Base-by-base conservation (phyloP, 2,329 filamentous ascomycete genomes). In the Neofusicoccum umdonicola region DNA sequence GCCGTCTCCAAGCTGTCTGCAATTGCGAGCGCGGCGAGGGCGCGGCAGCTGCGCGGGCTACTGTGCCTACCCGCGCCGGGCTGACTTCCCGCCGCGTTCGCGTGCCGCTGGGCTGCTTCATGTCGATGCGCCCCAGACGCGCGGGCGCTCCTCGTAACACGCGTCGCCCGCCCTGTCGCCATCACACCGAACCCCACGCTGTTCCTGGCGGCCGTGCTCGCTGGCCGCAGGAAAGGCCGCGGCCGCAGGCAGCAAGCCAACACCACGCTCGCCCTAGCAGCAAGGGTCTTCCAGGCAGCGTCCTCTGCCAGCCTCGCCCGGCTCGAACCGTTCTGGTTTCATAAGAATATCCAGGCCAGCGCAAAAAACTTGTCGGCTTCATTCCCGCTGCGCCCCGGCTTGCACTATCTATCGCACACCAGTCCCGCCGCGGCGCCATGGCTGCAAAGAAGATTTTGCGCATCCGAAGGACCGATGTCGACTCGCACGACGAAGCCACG, bases 381-480 rank as follows among this genome's bases (percentile, higher is more conserved):
- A 37, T 56, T 63, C 42, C 48, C 61, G 50, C 56, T 22, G 31
- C 51, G 56, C 56, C 56, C 12, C 41, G 41, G 37, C 27, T 37
- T 35, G 12, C 17, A 22, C 61, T 13, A 47, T 17, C 34, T 47
- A 48, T 63, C 41, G 31, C 50, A 47, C 61, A 47, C 39, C 61
- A 54, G 56, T 60, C 41, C n/a, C 54, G 54, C 54, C 54, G 52
- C 39, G 54, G 42, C 56, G 54, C 48, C 50, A 65, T 60, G 63
- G 48, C 45, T 34, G 47, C 48, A 12, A 56, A 51, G 45, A 42
- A 27, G 61, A 80, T 91, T 66, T 77, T 91, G 62, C 84, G 85
- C 67, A 79, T 92, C 68, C 79, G 83, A 65, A 83, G 87, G 69
- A 83, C 83, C 47, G 84, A 84, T 65, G 72, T 71, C 22, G 78